phyloP scores from a whole-genome alignment of 2,329 filamentous ascomycete species.

The Claviceps sorghi region DNA sequence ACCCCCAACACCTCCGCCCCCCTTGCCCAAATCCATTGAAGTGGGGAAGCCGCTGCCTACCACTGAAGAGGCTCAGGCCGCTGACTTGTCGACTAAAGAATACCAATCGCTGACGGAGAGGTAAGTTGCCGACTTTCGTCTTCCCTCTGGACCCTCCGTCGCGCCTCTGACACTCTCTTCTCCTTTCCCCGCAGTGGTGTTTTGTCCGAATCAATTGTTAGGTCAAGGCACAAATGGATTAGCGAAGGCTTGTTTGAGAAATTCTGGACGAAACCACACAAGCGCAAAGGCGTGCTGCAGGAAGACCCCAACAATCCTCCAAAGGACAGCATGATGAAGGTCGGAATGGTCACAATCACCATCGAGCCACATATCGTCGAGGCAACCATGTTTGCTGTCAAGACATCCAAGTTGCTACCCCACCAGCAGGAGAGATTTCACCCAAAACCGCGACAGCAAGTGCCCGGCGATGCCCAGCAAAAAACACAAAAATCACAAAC shows the following conservation, averaged over 20 bases:
- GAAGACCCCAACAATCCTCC: constrained; percentile 53
- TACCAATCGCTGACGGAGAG: constrained; percentile 64
- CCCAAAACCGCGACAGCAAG: constrained; percentile 6
- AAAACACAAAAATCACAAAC: constrained; percentile 1
- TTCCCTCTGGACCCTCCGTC: background rate
- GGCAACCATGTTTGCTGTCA: constrained; percentile 58
- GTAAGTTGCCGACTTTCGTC: constrained; percentile 22
- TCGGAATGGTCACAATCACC: constrained; percentile 59
- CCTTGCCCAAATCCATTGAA: constrained; percentile 47
- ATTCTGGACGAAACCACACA: constrained; percentile 61
- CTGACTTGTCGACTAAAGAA: constrained; percentile 46
- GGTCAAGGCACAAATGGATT: constrained; percentile 62
- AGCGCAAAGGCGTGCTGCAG: constrained; percentile 49
- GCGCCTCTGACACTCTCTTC: background rate
- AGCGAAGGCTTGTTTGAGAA: constrained; percentile 59
- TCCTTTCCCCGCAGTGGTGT: constrained; percentile 43
- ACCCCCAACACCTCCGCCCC: constrained; percentile 21
- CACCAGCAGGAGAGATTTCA: constrained; percentile 14
- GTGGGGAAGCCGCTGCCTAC: constrained; percentile 57
- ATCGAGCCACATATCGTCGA: constrained; percentile 72
- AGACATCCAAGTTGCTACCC: constrained; percentile 41
- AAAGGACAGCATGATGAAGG: constrained; percentile 57
- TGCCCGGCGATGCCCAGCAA: constrained; percentile 9
- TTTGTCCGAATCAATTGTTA: constrained; percentile 54
- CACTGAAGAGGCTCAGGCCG: constrained; percentile 50